These are phyloP conservation scores for Dendrothele bispora DNA, from an alignment of 768 basidiomycete genomes.

Conservation along the genomic window DNA sequence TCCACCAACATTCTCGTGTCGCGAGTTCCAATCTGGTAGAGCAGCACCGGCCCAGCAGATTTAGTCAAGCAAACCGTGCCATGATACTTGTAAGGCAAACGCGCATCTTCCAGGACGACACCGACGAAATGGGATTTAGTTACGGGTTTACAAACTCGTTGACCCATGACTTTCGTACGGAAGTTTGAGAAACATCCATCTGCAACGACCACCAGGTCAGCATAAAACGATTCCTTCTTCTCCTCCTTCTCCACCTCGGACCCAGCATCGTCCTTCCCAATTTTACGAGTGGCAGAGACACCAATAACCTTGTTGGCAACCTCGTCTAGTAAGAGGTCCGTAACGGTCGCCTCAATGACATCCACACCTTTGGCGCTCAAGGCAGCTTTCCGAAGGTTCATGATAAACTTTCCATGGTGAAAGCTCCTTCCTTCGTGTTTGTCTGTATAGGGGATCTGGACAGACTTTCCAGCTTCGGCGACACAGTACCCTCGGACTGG, in stretches of 20 bases:
- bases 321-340: slow-evolving; percentile 65
- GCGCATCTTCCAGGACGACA: slow-evolving; percentile 74
- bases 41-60: slow-evolving; percentile 81
- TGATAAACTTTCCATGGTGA: slow-evolving; percentile 92
- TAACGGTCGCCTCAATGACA: slow-evolving; percentile 82
- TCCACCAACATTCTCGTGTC: slow-evolving; percentile 96
- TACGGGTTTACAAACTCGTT: slow-evolving; percentile 43
- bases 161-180: slow-evolving; percentile 64
- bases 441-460: slow-evolving; percentile 88
- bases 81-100: slow-evolving; percentile 70
- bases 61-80: slow-evolving; percentile 85
- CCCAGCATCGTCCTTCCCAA: slow-evolving; percentile 20
- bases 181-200: slow-evolving; percentile 98
- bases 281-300: slow-evolving; percentile 36
- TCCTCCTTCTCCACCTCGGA: slow-evolving; percentile 25
- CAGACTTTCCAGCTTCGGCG: slow-evolving; percentile 59
- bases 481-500: slow-evolving; percentile 87
- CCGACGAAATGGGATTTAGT: slow-evolving; percentile 85
- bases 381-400: slow-evolving; percentile 71
- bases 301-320: slow-evolving; percentile 57
- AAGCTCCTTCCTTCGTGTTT: slow-evolving; percentile 78
- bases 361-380: slow-evolving; percentile 63
- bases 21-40: slow-evolving; percentile 88
- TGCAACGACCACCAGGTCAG: slow-evolving; percentile 82
- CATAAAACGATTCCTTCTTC: slow-evolving; percentile 50